Evolutionary conservation across 2,329 filamentous ascomycete species (phyloP).

Genomic region (Rutstroemia sydowiana): DNA sequence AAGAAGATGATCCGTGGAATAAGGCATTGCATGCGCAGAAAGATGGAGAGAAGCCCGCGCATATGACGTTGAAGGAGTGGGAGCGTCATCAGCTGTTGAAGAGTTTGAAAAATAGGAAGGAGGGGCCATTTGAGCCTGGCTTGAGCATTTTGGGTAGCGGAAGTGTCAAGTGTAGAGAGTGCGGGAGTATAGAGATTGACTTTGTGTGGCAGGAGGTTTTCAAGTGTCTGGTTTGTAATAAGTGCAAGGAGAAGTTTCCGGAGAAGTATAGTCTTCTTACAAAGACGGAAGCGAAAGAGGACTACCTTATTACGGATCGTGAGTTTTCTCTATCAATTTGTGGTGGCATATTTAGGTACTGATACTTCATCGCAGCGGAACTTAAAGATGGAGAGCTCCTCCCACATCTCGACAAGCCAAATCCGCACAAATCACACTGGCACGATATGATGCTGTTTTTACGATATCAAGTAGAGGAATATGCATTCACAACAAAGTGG

Average conservation of each 20-base stretch:
- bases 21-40: conserved; percentile 56
- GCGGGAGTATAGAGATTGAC: conserved; percentile 78
- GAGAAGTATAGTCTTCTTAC: conserved; percentile 94
- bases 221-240: conserved; percentile 63
- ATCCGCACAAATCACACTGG: conserved; percentile 93
- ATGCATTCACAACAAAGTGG: conserved; percentile 87
- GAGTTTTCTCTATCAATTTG: conserved; percentile 32
- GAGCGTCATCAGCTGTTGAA: conserved; percentile 71
- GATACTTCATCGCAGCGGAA: conserved; percentile 53
- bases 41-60: conserved; percentile 64
- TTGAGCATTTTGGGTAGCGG: conserved; percentile 65
- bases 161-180: conserved; percentile 75
- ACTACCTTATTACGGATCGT: conserved; percentile 92
- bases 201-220: conserved; percentile 92
- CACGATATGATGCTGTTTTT: conserved; percentile 99
- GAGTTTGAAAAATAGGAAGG: conserved; percentile 63
- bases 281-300: conserved; percentile 92
- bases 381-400: conserved; percentile 81
- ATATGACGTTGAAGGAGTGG: conserved; percentile 91
- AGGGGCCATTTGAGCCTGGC: conserved; percentile 82
- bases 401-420: conserved; percentile 80
- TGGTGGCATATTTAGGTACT: background rate
- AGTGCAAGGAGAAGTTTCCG: conserved; percentile 81
- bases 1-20: conserved; percentile 86
- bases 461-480: conserved; percentile 88